Conservation (phyloP, 306 rosid genomes). For the Inga laurina region DNA sequence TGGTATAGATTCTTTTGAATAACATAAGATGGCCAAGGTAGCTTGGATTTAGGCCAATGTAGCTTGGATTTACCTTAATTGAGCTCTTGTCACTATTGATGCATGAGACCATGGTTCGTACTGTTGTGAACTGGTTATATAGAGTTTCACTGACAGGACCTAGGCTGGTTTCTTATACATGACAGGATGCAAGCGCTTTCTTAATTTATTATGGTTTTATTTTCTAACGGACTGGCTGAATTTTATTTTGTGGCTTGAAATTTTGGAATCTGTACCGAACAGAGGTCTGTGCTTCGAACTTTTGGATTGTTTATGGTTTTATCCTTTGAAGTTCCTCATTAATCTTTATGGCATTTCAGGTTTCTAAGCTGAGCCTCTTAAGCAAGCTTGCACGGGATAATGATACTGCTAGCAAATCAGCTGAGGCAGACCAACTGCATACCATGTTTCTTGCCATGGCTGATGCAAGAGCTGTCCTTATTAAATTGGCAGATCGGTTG, state of each 20-base stretch:
- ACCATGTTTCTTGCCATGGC: conserved; percentile 99
- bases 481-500: conserved; percentile 89
- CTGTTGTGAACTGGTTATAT: conserved; percentile 16
- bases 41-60: background rate
- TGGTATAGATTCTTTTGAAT: conserved; percentile 2
- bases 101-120: background rate
- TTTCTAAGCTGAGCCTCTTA: conserved; percentile 87
- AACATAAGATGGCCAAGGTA: background rate
- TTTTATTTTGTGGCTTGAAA: background rate
- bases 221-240: background rate
- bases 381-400: conserved; percentile 96
- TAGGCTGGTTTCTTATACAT: conserved; percentile 13
- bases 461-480: conserved; percentile 95
- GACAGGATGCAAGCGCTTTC: background rate
- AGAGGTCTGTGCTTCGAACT: background rate
- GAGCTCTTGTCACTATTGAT: background rate
- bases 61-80: background rate
- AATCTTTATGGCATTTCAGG: conserved; percentile 51
- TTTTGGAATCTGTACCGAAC: conserved; percentile 1
- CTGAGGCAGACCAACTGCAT: conserved; percentile 92
- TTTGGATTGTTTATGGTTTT: background rate
- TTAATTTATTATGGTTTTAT: conserved; percentile 1
- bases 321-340: conserved; percentile 25
- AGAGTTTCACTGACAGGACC: background rate
- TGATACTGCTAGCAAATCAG: conserved; percentile 77